A percentile compares a stretch with the other conserved stretches of the same genome.
These are phyloP conservation scores for Cercospora zeae-maydis DNA, from an alignment of 2,329 filamentous ascomycete species.

Conservation along the genomic window DNA sequence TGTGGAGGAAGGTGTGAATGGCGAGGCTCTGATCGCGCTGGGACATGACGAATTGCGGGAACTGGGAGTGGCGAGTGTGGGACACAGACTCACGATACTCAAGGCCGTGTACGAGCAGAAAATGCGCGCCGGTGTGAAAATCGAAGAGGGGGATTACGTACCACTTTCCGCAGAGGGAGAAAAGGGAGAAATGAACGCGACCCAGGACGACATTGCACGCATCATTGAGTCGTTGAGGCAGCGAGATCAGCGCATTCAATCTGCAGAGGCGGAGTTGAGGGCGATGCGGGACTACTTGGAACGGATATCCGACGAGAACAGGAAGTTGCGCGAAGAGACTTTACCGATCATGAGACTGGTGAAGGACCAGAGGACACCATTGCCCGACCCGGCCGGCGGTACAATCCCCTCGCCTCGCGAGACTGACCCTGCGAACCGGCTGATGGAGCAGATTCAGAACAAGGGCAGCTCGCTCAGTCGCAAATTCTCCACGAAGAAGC, in stretches of 20 bases:
- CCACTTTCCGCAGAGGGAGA: slow-evolving; percentile 87
- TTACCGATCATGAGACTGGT: slow-evolving; percentile 83
- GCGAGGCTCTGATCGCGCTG: slow-evolving; percentile 82
- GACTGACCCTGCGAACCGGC: slow-evolving; percentile 24
- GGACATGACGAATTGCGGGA: slow-evolving; percentile 92
- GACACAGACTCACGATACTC: slow-evolving; percentile 88
- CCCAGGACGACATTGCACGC: slow-evolving; percentile 86
- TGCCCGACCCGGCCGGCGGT: slow-evolving; percentile 55
- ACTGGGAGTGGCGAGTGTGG: slow-evolving; percentile 88
- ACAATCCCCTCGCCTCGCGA: slow-evolving; percentile 36
- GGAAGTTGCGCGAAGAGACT: slow-evolving; percentile 83
- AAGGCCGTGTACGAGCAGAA: slow-evolving; percentile 97
- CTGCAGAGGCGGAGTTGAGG: slow-evolving; percentile 78
- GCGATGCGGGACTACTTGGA: slow-evolving; percentile 59
- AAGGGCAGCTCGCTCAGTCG: slow-evolving; percentile 49
- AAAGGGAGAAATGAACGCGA: slow-evolving; percentile 78
- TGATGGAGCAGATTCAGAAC: slow-evolving; percentile 31
- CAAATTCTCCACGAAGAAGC: slow-evolving; percentile 53
- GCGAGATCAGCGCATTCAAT: slow-evolving; percentile 83
- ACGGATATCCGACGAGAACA: slow-evolving; percentile 70
- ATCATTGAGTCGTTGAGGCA: slow-evolving; percentile 85
- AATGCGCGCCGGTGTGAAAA: slow-evolving; percentile 83
- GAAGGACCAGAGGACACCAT: slow-evolving; percentile 86
- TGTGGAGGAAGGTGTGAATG: slow-evolving; percentile 87
- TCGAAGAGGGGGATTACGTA: slow-evolving; percentile 91